Evolutionary conservation across 2,329 filamentous ascomycete genomes (phyloP).

Genomic region (Nannizziopsis barbatae): DNA sequence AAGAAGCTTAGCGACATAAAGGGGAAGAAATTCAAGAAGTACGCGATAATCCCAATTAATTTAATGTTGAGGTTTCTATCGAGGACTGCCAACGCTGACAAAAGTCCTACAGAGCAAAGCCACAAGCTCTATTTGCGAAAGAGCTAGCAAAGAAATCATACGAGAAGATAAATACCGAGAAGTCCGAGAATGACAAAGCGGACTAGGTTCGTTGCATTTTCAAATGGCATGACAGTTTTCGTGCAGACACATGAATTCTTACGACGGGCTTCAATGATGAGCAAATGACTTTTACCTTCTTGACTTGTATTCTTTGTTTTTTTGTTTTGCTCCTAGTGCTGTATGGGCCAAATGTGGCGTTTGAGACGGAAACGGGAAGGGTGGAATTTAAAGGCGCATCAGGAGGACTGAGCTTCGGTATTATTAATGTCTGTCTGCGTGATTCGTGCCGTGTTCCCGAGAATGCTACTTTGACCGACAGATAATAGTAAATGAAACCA

Average conservation of each 20-base stretch:
- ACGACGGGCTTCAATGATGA: background rate
- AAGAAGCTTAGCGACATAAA: conserved; percentile 42
- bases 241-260: conserved; percentile 1
- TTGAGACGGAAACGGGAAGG: background rate
- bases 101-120: conserved; percentile 28
- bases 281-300: background rate
- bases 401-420: background rate
- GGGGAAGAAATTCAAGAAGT: conserved; percentile 41
- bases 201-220: background rate
- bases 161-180: conserved; percentile 24
- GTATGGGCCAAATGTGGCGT: conserved; percentile 3
- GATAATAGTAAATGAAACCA: no score
- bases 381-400: conserved; percentile 1
- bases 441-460: no score
- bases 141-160: conserved; percentile 35
- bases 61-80: no score
- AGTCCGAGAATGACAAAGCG: conserved; percentile 1
- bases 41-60: conserved; percentile 17
- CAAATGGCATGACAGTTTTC: background rate
- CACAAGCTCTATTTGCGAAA: conserved; percentile 38
- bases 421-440: no score
- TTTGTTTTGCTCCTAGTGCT: background rate
- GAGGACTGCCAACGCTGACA: background rate
- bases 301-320: background rate
- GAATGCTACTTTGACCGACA: no score